Evolutionary conservation across 495 filamentous ascomycete species (phyloP), one percentile per base, ranked within the genome.

Genomic region (Talaromyces thailandensis): DNA sequence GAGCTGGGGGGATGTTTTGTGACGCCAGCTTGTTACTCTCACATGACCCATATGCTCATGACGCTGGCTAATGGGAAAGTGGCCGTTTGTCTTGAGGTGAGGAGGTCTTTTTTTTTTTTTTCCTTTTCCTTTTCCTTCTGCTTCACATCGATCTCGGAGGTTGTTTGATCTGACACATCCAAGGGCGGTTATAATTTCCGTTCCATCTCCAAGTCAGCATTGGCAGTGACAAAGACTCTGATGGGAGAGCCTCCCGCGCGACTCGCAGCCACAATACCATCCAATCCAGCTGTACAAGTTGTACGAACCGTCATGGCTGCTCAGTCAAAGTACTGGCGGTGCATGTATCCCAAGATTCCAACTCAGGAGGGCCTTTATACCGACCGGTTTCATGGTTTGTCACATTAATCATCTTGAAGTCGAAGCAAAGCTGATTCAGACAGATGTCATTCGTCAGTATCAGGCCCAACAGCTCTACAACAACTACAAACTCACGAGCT

Each of bases 21-120:
- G 5, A 87, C 92, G 0, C 94, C 94, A 0, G 73, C 86, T 24
- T 93, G 95, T 68, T 99, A 98, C 71, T 91, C 92, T 21, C 93
- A 98, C 68, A 98, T 99, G 94, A 97, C 95, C 8, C 90, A 96
- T 68, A 96, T 97, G 93, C 82, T 99, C 18, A 98, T 97, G 92
- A 87, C 88, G 12, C 82, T 99, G n/a, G 93, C 94, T 2, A 79
- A 86, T 51, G 94, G 94, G 40, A 96, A 94, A 70, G 80, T 98
- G 52, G 90, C 90, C 9, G 91, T 96, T 25, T 96, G 93, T 69
- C 77, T 98, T 14, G 94, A 96, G 77, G 82, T 84, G 63, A 23
- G 48, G 25, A 55, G 28, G 16, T 50, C 14, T 14, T 16, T 29
- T 35, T 21, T 8, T 52, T 29, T 11, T 52, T 25, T 40, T 16